Percentiles rank a stretch among this genome's conserved stretches.
phyloP scores from a whole-genome alignment of 192 early-diverging fungal species.

The Podila epigama region DNA sequence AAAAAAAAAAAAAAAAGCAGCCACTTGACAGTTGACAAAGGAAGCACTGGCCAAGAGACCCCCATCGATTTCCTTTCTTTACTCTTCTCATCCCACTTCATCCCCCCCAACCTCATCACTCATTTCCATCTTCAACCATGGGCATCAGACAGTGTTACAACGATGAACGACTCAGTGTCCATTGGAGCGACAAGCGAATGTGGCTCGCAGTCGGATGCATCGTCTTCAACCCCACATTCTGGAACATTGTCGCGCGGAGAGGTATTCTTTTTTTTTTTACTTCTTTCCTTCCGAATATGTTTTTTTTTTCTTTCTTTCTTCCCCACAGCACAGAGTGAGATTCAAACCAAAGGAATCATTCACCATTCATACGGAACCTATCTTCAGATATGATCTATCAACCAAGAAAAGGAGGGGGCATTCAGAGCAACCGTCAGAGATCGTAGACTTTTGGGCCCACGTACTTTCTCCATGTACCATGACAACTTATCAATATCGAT shows the following conservation, averaged over 20 bases:
- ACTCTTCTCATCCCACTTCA: background rate
- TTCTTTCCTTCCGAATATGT: background rate
- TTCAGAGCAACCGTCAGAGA: too few relatives aligned
- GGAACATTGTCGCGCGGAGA: slow-evolving; percentile 88
- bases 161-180: slow-evolving; percentile 45
- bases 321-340: too few relatives aligned
- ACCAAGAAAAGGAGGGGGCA: too few relatives aligned
- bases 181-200: slow-evolving; percentile 71
- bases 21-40: background rate
- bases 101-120: background rate
- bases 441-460: background rate
- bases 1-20: slow-evolving; percentile 1
- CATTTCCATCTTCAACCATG: slow-evolving; percentile 9
- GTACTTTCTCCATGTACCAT: background rate
- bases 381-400: too few relatives aligned
- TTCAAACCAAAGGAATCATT: too few relatives aligned
- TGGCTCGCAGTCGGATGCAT: slow-evolving; percentile 76
- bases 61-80: background rate
- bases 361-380: too few relatives aligned
- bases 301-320: background rate
- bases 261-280: slow-evolving; percentile 48
- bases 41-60: background rate
- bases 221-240: slow-evolving; percentile 86
- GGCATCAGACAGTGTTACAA: slow-evolving; percentile 27
- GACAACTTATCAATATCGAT: background rate